Conservation (phyloP, 805 yeast genomes). For the Candida takata region DNA sequence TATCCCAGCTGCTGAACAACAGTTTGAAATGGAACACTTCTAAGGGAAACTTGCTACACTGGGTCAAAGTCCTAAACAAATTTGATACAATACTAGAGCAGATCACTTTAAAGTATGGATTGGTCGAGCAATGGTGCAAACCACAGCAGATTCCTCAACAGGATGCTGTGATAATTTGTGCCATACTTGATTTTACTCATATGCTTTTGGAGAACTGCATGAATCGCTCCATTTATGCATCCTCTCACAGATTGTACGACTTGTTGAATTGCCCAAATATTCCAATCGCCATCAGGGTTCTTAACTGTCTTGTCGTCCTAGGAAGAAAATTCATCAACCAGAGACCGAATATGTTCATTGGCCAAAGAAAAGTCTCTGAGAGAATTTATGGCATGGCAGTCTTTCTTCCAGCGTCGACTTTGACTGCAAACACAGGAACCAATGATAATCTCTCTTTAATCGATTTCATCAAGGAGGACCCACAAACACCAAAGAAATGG, state of each 20-base stretch:
- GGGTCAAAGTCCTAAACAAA: conserved; percentile 71
- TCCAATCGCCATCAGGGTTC: conserved; percentile 49
- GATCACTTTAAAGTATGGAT: conserved; percentile 44
- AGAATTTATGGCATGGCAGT: conserved; percentile 40
- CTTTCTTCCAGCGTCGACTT: conserved; percentile 43
- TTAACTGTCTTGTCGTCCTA: conserved; percentile 52
- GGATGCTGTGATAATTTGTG: conserved; percentile 42
- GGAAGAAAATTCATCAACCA: conserved; percentile 53
- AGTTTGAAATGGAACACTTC: conserved; percentile 53
- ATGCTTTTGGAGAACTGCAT: conserved; percentile 62
- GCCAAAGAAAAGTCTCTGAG: conserved; percentile 21
- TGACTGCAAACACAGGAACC: conserved; percentile 25
- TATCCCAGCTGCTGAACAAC: conserved; percentile 32
- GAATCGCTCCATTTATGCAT: conserved; percentile 60
- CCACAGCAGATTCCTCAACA: conserved; percentile 36
- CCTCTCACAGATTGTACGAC: conserved; percentile 51
- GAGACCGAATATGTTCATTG: conserved; percentile 19
- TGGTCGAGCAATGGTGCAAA: conserved; percentile 39
- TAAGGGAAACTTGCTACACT: conserved; percentile 61
- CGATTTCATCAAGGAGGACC: conserved; percentile 38
- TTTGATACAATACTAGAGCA: conserved; percentile 61
- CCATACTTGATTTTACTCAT: conserved; percentile 56
- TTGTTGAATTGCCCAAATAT: conserved; percentile 55
- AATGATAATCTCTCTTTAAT: conserved; percentile 37
- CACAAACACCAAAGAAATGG: conserved; percentile 50